Conservation (phyloP, 2,329 filamentous ascomycete species). For the Aspergillus ochraceoroseus region DNA sequence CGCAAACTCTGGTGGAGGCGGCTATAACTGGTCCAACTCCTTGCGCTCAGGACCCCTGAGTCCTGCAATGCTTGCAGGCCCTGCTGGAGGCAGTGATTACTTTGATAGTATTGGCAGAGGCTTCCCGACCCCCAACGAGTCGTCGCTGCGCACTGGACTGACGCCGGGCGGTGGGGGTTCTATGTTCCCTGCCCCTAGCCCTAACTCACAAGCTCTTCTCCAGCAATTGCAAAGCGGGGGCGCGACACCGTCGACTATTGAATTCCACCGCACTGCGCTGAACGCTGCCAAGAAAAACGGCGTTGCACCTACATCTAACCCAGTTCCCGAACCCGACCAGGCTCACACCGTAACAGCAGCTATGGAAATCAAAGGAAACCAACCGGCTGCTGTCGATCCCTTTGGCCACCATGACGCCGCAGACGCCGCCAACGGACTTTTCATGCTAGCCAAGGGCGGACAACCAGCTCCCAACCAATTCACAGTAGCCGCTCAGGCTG, state of each 20-base stretch:
- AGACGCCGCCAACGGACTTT: slow-evolving; percentile 90
- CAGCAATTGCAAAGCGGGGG: slow-evolving; percentile 72
- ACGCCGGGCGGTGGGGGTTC: slow-evolving; percentile 93
- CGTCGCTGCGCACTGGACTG: slow-evolving; percentile 80
- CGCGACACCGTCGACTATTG: slow-evolving; percentile 81
- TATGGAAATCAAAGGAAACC: slow-evolving; percentile 43
- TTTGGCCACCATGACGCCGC: slow-evolving; percentile 86
- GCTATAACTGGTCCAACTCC: slow-evolving; percentile 77
- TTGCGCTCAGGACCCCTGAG: slow-evolving; percentile 88
- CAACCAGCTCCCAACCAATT: slow-evolving; percentile 56
- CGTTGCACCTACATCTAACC: slow-evolving; percentile 42
- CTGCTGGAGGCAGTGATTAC: slow-evolving; percentile 68
- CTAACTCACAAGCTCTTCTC: slow-evolving; percentile 77
- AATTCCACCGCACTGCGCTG: slow-evolving; percentile 91
- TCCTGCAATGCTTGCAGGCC: slow-evolving; percentile 93
- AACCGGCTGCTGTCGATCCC: slow-evolving; percentile 55
- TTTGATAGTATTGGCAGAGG: slow-evolving; percentile 80
- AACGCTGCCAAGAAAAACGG: slow-evolving; percentile 64
- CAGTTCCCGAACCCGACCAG: slow-evolving; percentile 40
- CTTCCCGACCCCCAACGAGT: slow-evolving; percentile 95
- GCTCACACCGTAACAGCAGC: slow-evolving; percentile 30
- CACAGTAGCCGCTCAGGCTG: slow-evolving; percentile 48
- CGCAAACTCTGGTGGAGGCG: slow-evolving; percentile 62
- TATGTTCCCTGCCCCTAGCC: slow-evolving; percentile 92
- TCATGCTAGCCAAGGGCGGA: slow-evolving; percentile 70